A percentile compares a stretch with the other conserved stretches of the same genome.
Conservation (phyloP, 1,139 yeast species). For the Tardiomyces blankii region DNA sequence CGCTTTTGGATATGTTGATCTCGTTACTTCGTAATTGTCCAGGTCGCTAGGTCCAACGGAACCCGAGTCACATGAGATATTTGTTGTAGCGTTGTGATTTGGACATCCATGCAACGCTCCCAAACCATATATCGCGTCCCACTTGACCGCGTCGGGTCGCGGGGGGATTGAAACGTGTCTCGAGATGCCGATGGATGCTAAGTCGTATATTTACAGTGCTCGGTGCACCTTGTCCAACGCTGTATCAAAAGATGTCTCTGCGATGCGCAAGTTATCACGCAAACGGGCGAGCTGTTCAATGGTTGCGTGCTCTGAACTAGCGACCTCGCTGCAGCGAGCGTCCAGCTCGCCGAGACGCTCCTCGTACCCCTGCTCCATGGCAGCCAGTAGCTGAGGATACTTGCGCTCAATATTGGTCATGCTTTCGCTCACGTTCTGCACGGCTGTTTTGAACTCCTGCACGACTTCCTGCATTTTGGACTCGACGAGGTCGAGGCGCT, state of each 20-base stretch:
- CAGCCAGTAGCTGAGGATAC: background rate
- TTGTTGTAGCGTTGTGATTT: too few relatives aligned
- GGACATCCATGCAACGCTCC: too few relatives aligned
- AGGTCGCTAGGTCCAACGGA: too few relatives aligned
- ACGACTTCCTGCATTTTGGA: background rate
- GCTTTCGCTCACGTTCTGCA: background rate
- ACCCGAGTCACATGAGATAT: too few relatives aligned
- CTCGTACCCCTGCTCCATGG: background rate
- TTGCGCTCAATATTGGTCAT: background rate
- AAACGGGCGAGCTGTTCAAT: background rate
- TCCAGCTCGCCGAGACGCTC: background rate
- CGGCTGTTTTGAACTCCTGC: background rate
- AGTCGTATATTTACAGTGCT: too few relatives aligned
- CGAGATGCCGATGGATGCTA: too few relatives aligned
- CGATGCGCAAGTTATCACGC: background rate
- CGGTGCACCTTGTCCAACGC: background rate
- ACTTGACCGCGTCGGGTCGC: too few relatives aligned
- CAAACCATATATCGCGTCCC: too few relatives aligned
- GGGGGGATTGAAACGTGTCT: too few relatives aligned
- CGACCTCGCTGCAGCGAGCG: background rate
- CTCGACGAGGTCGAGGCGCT: slow-evolving; percentile 4
- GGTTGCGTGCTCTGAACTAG: background rate
- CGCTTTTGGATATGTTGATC: too few relatives aligned
- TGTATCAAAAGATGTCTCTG: background rate
- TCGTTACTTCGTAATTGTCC: too few relatives aligned